Percentiles rank a stretch among this genome's conserved stretches.
Evolutionary conservation across 495 filamentous ascomycete species (phyloP).

Genomic region (Hyaloscypha bicolor): DNA sequence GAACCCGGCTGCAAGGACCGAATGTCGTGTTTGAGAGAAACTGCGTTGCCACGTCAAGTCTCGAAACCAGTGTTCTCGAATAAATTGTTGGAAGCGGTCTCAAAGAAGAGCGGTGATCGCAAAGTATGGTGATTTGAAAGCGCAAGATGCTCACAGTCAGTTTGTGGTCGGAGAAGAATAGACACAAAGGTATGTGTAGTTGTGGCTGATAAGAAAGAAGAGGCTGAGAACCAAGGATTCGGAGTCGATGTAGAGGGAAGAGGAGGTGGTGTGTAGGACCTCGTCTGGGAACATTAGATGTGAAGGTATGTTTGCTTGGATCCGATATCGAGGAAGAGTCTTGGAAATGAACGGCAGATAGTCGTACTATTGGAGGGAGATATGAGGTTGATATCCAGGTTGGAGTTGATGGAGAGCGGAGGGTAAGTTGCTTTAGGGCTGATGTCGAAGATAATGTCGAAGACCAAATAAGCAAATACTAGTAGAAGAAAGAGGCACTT

Average conservation of each 20-base stretch:
- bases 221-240: not conserved
- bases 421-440: not conserved
- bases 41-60: not conserved
- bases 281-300: no score
- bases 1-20: not conserved
- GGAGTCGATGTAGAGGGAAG: not conserved
- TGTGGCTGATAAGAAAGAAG: not conserved
- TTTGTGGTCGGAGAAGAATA: not conserved
- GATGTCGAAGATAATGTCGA: not conserved
- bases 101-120: not conserved
- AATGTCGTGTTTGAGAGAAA: not conserved
- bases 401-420: not conserved
- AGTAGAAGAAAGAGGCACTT: not conserved
- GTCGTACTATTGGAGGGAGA: not conserved
- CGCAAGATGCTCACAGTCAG: not conserved
- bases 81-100: not conserved
- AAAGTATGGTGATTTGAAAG: not conserved
- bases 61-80: not conserved
- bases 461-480: not conserved
- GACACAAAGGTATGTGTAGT: not conserved
- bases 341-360: no score
- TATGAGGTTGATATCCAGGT: not conserved
- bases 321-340: no score
- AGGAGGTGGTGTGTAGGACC: no score
- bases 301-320: no score